phyloP scores from a whole-genome alignment of 2,329 filamentous ascomycete genomes.

The Ophiostoma piceae region DNA sequence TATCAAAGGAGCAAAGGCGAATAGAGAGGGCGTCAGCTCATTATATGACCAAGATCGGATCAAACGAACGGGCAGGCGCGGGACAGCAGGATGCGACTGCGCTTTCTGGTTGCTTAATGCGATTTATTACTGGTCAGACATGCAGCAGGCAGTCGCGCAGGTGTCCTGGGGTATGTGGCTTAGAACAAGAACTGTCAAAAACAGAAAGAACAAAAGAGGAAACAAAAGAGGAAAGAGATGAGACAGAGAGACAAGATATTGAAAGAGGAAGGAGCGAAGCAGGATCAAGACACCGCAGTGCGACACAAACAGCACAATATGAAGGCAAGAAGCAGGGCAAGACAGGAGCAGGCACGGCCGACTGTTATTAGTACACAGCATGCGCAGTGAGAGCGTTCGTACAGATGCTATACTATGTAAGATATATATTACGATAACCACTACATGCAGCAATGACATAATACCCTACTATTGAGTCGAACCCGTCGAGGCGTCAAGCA shows the following conservation, averaged over 20 bases:
- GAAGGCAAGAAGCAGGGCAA: too few relatives aligned
- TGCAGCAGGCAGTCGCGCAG: neutral
- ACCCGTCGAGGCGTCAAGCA: neutral
- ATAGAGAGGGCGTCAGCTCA: neutral
- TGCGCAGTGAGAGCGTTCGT: neutral
- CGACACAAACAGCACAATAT: constrained; percentile 13
- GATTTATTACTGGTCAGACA: constrained; percentile 18
- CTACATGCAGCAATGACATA: constrained; percentile 11
- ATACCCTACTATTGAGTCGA: neutral
- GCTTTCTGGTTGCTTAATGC: neutral
- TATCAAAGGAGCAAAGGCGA: neutral
- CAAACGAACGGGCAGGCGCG: constrained; percentile 19
- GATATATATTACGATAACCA: neutral
- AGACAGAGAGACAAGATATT: neutral
- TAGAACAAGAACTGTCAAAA: too few relatives aligned
- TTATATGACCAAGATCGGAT: neutral
- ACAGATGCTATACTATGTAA: neutral
- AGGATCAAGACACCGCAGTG: constrained; percentile 14
- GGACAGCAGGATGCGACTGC: constrained; percentile 16
- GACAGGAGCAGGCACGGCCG: neutral
- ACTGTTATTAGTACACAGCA: neutral
- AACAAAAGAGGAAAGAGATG: neutral
- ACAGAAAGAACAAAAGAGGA: too few relatives aligned
- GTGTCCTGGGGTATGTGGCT: neutral
- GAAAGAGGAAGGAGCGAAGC: constrained; percentile 12